phyloP scores from a whole-genome alignment of 129 eudicot genomes.

The Gnaphalium uliginosum region DNA sequence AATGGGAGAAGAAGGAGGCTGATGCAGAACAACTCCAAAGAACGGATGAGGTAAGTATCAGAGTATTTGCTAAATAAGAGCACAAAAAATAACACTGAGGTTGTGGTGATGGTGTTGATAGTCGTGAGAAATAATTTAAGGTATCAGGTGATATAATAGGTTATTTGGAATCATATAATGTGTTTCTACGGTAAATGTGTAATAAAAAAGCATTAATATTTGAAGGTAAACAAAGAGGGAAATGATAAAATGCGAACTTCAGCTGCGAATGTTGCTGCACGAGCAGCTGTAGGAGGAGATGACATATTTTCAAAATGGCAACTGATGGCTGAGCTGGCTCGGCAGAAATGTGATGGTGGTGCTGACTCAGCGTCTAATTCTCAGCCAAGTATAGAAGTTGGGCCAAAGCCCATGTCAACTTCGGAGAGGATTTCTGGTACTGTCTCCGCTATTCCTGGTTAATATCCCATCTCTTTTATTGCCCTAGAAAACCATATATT shows the following conservation, averaged over 20 bases:
- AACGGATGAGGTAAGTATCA: slow-evolving; percentile 48
- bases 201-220: neutral
- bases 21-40: slow-evolving; percentile 70
- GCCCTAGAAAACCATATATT: neutral
- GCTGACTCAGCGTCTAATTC: slow-evolving; percentile 48
- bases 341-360: slow-evolving; percentile 73
- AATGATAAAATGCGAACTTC: slow-evolving; percentile 82
- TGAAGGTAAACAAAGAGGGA: slow-evolving; percentile 75
- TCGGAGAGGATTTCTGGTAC: slow-evolving; percentile 45
- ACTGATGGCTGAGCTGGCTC: slow-evolving; percentile 77
- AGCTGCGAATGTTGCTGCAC: slow-evolving; percentile 95
- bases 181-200: neutral
- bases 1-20: slow-evolving; percentile 77
- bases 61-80: neutral
- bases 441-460: slow-evolving; percentile 45
- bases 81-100: neutral
- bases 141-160: slow-evolving; percentile 30
- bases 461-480: slow-evolving; percentile 11
- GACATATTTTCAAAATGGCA: slow-evolving; percentile 89
- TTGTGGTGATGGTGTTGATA: slow-evolving; percentile 60
- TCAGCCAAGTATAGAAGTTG: slow-evolving; percentile 50
- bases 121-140: slow-evolving; percentile 61
- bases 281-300: slow-evolving; percentile 94
- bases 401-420: slow-evolving; percentile 43
- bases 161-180: slow-evolving; percentile 4